Evolutionary conservation across 202 grass and related monocot species (phyloP).

Genomic region (Brachypodium distachyon): DNA sequence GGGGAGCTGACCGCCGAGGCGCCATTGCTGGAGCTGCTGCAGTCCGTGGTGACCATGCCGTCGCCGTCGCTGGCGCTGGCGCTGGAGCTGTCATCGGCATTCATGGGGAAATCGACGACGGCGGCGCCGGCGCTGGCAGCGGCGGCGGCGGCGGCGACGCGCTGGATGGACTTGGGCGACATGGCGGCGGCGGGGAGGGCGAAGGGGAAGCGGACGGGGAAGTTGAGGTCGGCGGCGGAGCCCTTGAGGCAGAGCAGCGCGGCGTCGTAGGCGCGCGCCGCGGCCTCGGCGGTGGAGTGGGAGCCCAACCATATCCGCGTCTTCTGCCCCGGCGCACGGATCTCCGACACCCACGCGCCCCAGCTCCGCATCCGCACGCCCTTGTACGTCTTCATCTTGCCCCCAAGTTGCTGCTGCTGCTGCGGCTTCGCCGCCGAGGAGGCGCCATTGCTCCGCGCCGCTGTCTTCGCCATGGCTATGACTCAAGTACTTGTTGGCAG

Average conservation of each 20-base stretch:
- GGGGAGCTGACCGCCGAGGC: slow-evolving; percentile 26
- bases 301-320: slow-evolving; percentile 89
- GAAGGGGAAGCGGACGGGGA: slow-evolving; percentile 50
- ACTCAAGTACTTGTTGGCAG: neutral
- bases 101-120: neutral
- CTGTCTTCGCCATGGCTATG: slow-evolving; percentile 28
- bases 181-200: slow-evolving; percentile 39
- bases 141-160: slow-evolving; percentile 51
- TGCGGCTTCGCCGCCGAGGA: neutral
- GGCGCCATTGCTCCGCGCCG: slow-evolving; percentile 1
- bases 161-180: slow-evolving; percentile 89
- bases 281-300: slow-evolving; percentile 80
- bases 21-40: slow-evolving; percentile 7
- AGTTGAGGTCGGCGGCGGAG: slow-evolving; percentile 59
- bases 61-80: neutral
- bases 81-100: neutral
- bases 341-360: slow-evolving; percentile 97
- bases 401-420: neutral
- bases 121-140: slow-evolving; percentile 1
- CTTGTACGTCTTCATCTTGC: slow-evolving; percentile 58
- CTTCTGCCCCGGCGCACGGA: slow-evolving; percentile 76
- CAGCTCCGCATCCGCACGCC: slow-evolving; percentile 96
- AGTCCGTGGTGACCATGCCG: neutral
- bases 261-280: slow-evolving; percentile 86
- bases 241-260: slow-evolving; percentile 88